Percentiles rank a stretch among this genome's conserved stretches.
Conservation (phyloP, 345 rosid genomes). For the Euphorbia pulcherrima region DNA sequence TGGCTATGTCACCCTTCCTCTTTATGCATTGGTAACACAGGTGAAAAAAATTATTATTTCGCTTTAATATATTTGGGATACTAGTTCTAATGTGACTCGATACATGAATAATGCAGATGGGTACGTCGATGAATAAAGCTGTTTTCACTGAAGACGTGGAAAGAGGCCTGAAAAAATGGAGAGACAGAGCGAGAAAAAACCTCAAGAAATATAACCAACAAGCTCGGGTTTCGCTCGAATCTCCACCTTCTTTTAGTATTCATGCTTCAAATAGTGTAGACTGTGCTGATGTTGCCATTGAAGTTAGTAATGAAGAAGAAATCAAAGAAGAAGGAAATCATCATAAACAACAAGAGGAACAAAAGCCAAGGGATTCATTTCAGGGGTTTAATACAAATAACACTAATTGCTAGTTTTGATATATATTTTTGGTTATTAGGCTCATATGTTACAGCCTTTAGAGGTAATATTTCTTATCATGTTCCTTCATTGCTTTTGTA, state of each 20-base stretch:
- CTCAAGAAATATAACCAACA: not conserved
- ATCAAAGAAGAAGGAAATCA: not conserved
- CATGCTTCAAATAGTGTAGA: slow-evolving; percentile 9
- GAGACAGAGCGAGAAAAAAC: slow-evolving; percentile 39
- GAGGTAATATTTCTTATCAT: not conserved
- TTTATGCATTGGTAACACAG: slow-evolving; percentile 62
- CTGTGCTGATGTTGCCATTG: slow-evolving; percentile 10
- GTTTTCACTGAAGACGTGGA: slow-evolving; percentile 44
- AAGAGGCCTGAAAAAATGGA: slow-evolving; percentile 46
- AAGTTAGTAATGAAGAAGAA: slow-evolving; percentile 14
- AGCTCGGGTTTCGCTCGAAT: not conserved
- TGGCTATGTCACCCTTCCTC: slow-evolving; percentile 61
- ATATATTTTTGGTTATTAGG: not conserved
- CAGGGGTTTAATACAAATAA: slow-evolving; percentile 26
- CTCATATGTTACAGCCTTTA: no score
- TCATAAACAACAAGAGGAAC: not conserved
- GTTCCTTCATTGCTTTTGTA: not conserved
- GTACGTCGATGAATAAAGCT: slow-evolving; percentile 43
- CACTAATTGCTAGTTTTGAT: not conserved
- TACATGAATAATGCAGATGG: slow-evolving; percentile 39
- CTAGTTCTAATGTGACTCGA: no score
- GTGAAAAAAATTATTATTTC: no score
- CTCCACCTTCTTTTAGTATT: slow-evolving; percentile 37
- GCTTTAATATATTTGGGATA: no score
- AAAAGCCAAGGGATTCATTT: slow-evolving; percentile 20